Evolutionary conservation across 257 asterid species (phyloP), one percentile per base, ranked within the genome.

Genomic region (Ilex aquifolium): DNA sequence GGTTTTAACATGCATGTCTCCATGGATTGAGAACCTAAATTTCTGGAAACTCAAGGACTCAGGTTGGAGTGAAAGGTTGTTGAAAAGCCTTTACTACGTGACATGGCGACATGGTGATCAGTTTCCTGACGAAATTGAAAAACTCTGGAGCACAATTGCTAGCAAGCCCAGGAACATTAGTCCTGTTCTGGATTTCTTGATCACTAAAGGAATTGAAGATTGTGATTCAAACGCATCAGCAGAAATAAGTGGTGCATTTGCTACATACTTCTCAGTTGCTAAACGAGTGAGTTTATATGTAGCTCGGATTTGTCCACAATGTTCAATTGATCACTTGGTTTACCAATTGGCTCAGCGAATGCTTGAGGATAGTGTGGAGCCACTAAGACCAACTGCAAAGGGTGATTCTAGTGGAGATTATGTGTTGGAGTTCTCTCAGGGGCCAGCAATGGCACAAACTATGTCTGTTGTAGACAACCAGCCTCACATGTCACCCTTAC

Each of bases 51-150:
- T 93, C 60, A 93, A 93, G 79, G 97, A 93, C 61, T 93, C 99
- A 0, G 99, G 96, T 12, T 93, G 99, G 99, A 90, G 97, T 55
- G 96, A 93, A 68, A 87, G 99, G 68, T 74, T 93, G 65, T 74
- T 93, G 76, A 93, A 93, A 84, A 87, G 95, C 75, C 90, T 93
- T 49, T 93, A 93, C 65, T 93, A 93, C 59, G 99, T 93, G 63
- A 93, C 99, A 7, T 85, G 95, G 97, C 85, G 99, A 48, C 99
- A 90, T 44, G 99, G 99, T 32, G 97, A 93, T 82, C 99, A 93
- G 74, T 93, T 93, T 64, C 99, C 99, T 12, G 99, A 93, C 62
- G 99, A 93, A 84, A 93, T 93, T 50, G 99, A 93, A 79, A 93
- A 93, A 82, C 80, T 93, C 50, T 93, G 99, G 99, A 90, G 99